Evolutionary conservation across 331 rosid genomes (phyloP), one percentile per base, ranked within the genome.

Genomic region (Arachis monticola): DNA sequence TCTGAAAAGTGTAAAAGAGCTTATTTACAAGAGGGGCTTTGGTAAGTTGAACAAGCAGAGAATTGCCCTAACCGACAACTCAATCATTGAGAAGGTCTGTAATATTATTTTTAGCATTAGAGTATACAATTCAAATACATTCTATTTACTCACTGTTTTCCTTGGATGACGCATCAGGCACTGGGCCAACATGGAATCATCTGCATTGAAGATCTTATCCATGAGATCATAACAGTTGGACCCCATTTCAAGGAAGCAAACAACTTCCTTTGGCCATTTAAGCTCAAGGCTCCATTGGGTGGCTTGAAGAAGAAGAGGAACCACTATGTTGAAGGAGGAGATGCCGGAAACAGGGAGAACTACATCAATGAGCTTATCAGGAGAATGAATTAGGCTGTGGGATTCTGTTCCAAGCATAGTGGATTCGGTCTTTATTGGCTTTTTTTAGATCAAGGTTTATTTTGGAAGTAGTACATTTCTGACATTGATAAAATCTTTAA

Each of bases 271-370:
- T 93, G 98, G 98, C 98, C 98, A 44, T 89, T 93, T 42, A 89
- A 91, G 89, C 92, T 93, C 13, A 93, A 88, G 90, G 97, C 98
- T 5, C 97, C 97, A 13, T 64, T 91, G 88, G 95, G 98, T 31
- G 98, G 98, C 41, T 81, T 93, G 41, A 82, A 93, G 85, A 93
- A 93, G 83, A 93, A 93, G 91, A 84, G 98, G 69, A 91, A 93
- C 88, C 97, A 93, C 64, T 91, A 93, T 30, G 96, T 91, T 8
- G 96, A 88, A 69, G 98, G 98, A 1, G 98, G 97, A 41, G 98
- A 93, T 82, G 97, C 97, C 0, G 95, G 98, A 7, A 93, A 89
- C 80, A 81, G 91, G 7, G 96, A 93, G 85, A 90, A 91, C 59
- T 91, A 56, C 76, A 89, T 91, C 81, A 93, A 89, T 46, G 97